A percentile compares a stretch with the other conserved stretches of the same genome.
Evolutionary conservation across 108 stramenopile genomes (phyloP).

Genomic region (Cyclotella choctawhatcheeana): DNA sequence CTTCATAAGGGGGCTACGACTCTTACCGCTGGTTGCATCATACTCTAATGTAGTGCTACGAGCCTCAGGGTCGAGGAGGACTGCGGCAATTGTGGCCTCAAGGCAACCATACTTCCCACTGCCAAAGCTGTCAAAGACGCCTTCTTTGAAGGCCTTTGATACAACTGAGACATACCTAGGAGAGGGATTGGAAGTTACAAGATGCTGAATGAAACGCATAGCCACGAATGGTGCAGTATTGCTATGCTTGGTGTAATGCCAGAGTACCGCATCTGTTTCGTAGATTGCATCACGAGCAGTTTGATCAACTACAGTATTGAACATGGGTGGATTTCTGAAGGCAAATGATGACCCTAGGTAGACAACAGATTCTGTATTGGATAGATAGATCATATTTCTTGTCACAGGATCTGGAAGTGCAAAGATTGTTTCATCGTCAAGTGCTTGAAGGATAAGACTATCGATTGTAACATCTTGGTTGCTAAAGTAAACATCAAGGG

Average conservation of each 20-base stretch:
- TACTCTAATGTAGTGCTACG: constrained; percentile 45
- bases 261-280: constrained; percentile 48
- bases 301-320: constrained; percentile 20
- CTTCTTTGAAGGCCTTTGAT: constrained; percentile 59
- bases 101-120: constrained; percentile 63
- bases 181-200: constrained; percentile 69
- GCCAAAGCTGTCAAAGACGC: constrained; percentile 50
- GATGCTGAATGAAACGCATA: constrained; percentile 45
- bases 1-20: constrained; percentile 58
- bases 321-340: constrained; percentile 54
- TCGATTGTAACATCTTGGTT: constrained; percentile 15
- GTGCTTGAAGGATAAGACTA: constrained; percentile 6
- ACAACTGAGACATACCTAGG: constrained; percentile 57
- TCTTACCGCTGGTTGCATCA: constrained; percentile 57
- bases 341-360: constrained; percentile 18
- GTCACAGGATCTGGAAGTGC: constrained; percentile 37
- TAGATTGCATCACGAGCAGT: constrained; percentile 32
- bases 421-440: constrained; percentile 54
- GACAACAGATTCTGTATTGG: constrained; percentile 53
- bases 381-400: constrained; percentile 30
- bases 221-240: constrained; percentile 72
- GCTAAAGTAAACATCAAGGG: constrained; percentile 10
- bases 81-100: constrained; percentile 59
- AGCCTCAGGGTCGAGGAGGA: constrained; percentile 66
- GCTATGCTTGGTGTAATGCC: constrained; percentile 35